Evolutionary conservation across 192 early-diverging fungal species (phyloP).

Genomic region (Spizellomyces sp.): DNA sequence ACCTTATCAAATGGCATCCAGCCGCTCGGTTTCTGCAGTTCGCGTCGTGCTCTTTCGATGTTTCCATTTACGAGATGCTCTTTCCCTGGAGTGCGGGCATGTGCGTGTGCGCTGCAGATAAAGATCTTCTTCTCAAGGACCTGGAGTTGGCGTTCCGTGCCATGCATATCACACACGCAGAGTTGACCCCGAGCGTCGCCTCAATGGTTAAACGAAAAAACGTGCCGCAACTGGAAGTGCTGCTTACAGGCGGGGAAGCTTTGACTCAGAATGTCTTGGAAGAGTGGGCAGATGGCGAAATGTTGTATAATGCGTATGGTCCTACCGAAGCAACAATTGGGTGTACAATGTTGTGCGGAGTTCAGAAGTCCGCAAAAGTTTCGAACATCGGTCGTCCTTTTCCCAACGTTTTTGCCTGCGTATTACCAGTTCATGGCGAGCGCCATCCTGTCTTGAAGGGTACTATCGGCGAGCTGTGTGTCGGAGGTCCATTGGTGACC

Average conservation of each 20-base stretch:
- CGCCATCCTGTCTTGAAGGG: slow-evolving; percentile 38
- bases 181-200: slow-evolving; percentile 21
- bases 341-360: slow-evolving; percentile 20
- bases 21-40: slow-evolving; percentile 18
- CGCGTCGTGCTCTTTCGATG: slow-evolving; percentile 23
- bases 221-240: slow-evolving; percentile 11
- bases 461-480: slow-evolving; percentile 37
- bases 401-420: slow-evolving; percentile 1
- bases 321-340: slow-evolving; percentile 30
- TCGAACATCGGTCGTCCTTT: slow-evolving; percentile 22
- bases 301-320: background rate
- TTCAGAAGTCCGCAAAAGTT: background rate
- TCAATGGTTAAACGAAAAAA: background rate
- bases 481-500: slow-evolving; percentile 38
- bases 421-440: slow-evolving; percentile 12
- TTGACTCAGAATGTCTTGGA: slow-evolving; percentile 22
- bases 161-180: slow-evolving; percentile 18
- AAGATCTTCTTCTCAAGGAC: slow-evolving; percentile 22
- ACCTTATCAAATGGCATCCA: background rate
- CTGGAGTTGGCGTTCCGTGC: slow-evolving; percentile 10
- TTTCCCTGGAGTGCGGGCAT: slow-evolving; percentile 21
- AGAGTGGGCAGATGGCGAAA: background rate
- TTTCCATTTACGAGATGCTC: slow-evolving; percentile 25
- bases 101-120: slow-evolving; percentile 1
- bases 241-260: slow-evolving; percentile 26